Evolutionary conservation across 352 stramenopile species (phyloP), one percentile per base, ranked within the genome.

Genomic region (Blastocystis sp.): DNA sequence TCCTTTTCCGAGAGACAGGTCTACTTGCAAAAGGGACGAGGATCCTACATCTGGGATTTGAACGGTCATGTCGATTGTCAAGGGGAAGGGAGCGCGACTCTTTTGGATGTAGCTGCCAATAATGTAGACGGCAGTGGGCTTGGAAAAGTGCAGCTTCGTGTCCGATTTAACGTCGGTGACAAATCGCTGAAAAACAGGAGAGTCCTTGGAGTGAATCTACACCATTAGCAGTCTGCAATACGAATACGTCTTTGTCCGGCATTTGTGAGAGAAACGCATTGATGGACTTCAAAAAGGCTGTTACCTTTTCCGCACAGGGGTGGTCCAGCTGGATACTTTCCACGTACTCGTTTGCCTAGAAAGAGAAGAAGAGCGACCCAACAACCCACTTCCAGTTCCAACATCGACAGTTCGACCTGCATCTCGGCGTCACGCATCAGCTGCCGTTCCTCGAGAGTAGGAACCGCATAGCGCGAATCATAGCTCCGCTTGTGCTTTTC

Each of bases 381-480:
- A 78, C 0, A 21, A 57, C 36, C 14, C 38, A 78, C 67, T 40
- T 78, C 67, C 67, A 78, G 14, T 38, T 78, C 67, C 40, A 78
- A 40, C 67, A 78, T 57, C 7, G 67, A 78, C 18, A 78, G 18
- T 36, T 78, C 67, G n/a, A 78, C 44, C 21, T 78, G 27, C 67
- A 78, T 78, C 27, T 78, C 67, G 29, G 67, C 67, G 57, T 78
- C 44, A 38, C 67, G 67, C 67, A 78, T 78, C 48, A 78, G 32
- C 7, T 78, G 67, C 46, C 49, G 56, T 40, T 78, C 67, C 38
- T 78, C 67, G 24, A 56, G 36, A 24, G 67, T 63, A 42, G 67
- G 67, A 36, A 59, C 40, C 32, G 67, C 67, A 78, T 63, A 78
- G 8, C 67, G 67, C 14, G 67, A 40, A 59, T 78, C 67, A 61